phyloP scores from a whole-genome alignment of 208 protist genomes.

The Phytomonas francai region DNA sequence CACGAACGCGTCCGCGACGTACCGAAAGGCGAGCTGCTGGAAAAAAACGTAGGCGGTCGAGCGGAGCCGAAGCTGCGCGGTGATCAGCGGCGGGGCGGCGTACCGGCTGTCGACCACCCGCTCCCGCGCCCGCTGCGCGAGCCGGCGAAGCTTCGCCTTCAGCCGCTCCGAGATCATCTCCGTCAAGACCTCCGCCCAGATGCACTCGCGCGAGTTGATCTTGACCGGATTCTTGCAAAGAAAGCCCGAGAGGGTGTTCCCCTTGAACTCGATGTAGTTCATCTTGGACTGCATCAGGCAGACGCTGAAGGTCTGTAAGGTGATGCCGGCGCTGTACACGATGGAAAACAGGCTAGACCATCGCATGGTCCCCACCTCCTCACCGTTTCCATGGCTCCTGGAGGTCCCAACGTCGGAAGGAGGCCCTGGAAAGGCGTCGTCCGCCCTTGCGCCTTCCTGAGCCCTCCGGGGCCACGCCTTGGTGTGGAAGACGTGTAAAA shows the following conservation, averaged over 20 bases:
- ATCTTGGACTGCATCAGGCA: conserved; percentile 40
- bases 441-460: neutral
- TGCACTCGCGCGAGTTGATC: conserved; percentile 76
- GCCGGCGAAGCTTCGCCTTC: conserved; percentile 29
- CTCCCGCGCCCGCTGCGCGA: conserved; percentile 46
- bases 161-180: conserved; percentile 57
- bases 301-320: conserved; percentile 51
- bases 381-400: neutral
- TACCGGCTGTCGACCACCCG: conserved; percentile 45
- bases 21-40: conserved; percentile 48
- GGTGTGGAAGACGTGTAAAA: conserved; percentile 31
- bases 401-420: neutral
- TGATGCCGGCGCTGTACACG: conserved; percentile 67
- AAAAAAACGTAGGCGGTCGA: conserved; percentile 67
- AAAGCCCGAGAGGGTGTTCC: conserved; percentile 47
- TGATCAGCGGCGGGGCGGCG: conserved; percentile 47
- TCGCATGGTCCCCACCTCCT: neutral
- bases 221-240: conserved; percentile 44
- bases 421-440: neutral
- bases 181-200: conserved; percentile 67
- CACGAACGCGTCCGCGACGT: conserved; percentile 44
- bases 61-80: conserved; percentile 57
- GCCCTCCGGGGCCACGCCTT: neutral
- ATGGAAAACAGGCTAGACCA: conserved; percentile 13
- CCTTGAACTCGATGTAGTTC: conserved; percentile 65